Percentiles rank a stretch among this genome's conserved stretches.
These are phyloP conservation scores for Solanum habrochaites DNA, from an alignment of 257 asterid genomes.

Conservation along the genomic window DNA sequence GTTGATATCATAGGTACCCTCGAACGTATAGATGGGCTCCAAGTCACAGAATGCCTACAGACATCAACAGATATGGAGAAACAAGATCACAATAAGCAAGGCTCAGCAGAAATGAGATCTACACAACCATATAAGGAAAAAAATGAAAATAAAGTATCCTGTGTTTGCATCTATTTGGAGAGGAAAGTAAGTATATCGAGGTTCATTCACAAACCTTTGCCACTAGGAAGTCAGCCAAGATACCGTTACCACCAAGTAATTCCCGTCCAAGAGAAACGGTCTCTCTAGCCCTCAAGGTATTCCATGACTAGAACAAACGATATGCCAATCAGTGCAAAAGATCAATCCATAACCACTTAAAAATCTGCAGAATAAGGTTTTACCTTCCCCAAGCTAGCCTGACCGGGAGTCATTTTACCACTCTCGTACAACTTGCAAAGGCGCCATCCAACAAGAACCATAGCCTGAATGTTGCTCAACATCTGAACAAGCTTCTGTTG, in stretches of 20 bases:
- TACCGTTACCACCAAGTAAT: slow-evolving; percentile 90
- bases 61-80: not conserved
- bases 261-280: slow-evolving; percentile 83
- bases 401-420: slow-evolving; percentile 93
- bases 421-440: slow-evolving; percentile 87
- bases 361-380: not conserved
- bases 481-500: slow-evolving; percentile 83
- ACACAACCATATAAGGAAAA: not conserved
- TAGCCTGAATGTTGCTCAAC: slow-evolving; percentile 82
- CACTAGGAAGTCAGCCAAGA: slow-evolving; percentile 62
- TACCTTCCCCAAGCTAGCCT: slow-evolving; percentile 96
- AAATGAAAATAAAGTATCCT: not conserved
- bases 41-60: slow-evolving; percentile 83
- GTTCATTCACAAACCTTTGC: slow-evolving; percentile 50
- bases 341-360: not conserved
- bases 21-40: slow-evolving; percentile 91
- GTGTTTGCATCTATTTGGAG: not conserved
- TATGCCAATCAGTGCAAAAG: not conserved
- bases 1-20: slow-evolving; percentile 95
- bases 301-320: slow-evolving; percentile 58
- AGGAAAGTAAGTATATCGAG: not conserved
- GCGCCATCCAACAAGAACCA: slow-evolving; percentile 89
- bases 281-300: slow-evolving; percentile 65
- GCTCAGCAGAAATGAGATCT: not conserved
- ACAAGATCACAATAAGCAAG: not conserved